phyloP scores from a whole-genome alignment of 192 early-diverging fungal species.

The Mortierella alpina region DNA sequence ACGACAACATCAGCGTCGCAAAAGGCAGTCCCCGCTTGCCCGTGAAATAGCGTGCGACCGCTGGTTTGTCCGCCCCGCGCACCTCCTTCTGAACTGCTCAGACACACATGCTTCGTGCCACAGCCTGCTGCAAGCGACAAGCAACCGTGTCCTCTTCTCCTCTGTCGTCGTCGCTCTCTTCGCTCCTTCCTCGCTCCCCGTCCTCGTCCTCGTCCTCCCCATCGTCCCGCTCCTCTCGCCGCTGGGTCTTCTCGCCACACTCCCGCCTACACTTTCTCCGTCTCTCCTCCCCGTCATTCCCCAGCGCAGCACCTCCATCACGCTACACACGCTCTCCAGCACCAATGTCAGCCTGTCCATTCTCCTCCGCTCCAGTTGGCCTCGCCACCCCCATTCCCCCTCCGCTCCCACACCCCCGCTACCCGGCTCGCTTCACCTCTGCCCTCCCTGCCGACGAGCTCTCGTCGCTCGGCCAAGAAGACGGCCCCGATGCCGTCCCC shows the following conservation, averaged over 20 bases:
- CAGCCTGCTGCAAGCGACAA: too few relatives aligned
- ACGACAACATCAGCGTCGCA: too few relatives aligned
- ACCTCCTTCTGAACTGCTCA: too few relatives aligned
- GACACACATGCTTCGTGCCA: too few relatives aligned
- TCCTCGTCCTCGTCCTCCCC: background rate
- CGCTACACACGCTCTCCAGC: background rate
- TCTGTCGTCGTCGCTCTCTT: background rate
- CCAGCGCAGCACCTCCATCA: background rate
- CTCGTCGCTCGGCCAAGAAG: conserved; percentile 25
- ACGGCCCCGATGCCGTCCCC: conserved; percentile 17
- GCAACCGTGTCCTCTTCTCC: too few relatives aligned
- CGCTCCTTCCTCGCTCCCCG: background rate
- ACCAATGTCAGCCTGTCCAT: conserved; percentile 11
- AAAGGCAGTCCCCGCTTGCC: too few relatives aligned
- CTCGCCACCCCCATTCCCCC: conserved; percentile 19
- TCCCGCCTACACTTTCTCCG: too few relatives aligned
- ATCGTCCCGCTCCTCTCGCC: background rate
- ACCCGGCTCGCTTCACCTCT: conserved; percentile 48
- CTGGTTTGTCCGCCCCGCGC: too few relatives aligned
- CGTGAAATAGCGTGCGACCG: too few relatives aligned
- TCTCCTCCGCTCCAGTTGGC: background rate
- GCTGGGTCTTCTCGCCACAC: too few relatives aligned
- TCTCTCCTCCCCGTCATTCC: too few relatives aligned
- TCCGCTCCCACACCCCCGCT: conserved; percentile 27
- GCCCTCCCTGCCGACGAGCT: conserved; percentile 51